phyloP scores from a whole-genome alignment of 1,284 basidiomycete genomes.

The Baeospora myosura region DNA sequence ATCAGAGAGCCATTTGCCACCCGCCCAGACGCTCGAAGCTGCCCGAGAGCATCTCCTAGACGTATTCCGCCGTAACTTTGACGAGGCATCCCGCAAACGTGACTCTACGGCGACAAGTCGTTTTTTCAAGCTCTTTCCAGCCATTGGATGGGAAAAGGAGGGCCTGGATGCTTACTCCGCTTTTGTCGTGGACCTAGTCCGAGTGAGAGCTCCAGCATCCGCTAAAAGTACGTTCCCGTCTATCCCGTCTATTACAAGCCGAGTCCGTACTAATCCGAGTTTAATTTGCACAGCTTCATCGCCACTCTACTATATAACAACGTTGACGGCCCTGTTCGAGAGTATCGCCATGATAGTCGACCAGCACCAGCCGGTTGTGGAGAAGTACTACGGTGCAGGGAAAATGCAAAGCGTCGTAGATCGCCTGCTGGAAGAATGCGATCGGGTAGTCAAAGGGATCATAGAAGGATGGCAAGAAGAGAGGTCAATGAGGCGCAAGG shows the following conservation, averaged over 20 bases:
- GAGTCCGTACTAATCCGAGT: no score
- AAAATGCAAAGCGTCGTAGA: conserved; percentile 81
- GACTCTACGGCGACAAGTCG: conserved; percentile 86
- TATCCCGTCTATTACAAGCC: conserved; percentile 3
- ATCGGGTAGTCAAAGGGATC: conserved; percentile 72
- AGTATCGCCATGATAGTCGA: conserved; percentile 93
- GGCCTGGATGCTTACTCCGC: conserved; percentile 91
- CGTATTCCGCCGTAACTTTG: conserved; percentile 76
- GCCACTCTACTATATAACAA: conserved; percentile 81
- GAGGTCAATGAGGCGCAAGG: conserved; percentile 67
- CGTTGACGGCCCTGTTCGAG: conserved; percentile 88
- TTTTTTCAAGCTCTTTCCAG: conserved; percentile 96
- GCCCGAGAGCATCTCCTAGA: conserved; percentile 72
- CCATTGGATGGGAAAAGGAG: conserved; percentile 85
- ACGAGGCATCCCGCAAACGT: conserved; percentile 66
- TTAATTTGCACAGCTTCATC: conserved; percentile 60
- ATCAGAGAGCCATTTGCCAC: conserved; percentile 79
- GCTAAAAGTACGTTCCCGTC: conserved; percentile 63
- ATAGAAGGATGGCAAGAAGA: conserved; percentile 90
- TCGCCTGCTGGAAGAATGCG: conserved; percentile 79
- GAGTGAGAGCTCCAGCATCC: conserved; percentile 64
- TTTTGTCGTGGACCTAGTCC: conserved; percentile 89
- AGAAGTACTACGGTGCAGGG: conserved; percentile 90
- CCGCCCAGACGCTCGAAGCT: conserved; percentile 72
- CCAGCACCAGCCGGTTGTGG: conserved; percentile 95